Conservation (phyloP, 345 rosid species). For the Citrus trifoliata region DNA sequence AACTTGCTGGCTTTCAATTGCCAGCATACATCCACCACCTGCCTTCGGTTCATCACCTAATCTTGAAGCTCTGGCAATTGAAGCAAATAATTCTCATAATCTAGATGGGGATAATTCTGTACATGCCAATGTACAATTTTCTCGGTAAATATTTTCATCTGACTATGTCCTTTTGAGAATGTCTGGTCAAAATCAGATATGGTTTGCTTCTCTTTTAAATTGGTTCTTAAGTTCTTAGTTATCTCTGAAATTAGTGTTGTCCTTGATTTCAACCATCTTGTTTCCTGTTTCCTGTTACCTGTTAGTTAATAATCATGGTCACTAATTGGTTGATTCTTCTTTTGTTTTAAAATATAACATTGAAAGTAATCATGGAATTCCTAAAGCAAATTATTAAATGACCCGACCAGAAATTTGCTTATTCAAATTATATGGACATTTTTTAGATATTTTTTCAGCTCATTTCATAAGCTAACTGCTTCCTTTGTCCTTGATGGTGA, state of each 20-base stretch:
- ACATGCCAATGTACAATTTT: conserved; percentile 65
- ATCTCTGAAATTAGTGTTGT: neutral
- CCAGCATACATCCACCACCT: conserved; percentile 96
- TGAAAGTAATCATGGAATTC: neutral
- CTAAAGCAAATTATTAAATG: neutral
- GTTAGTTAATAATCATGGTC: neutral
- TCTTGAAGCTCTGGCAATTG: conserved; percentile 88
- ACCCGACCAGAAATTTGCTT: neutral
- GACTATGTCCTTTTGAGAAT: neutral
- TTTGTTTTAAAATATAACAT: neutral
- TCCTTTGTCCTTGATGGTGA: neutral
- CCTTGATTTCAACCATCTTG: neutral
- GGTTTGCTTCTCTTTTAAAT: neutral
- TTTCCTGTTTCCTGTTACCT: neutral
- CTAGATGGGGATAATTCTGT: conserved; percentile 72
- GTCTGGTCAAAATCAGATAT: neutral
- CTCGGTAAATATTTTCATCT: conserved; percentile 45
- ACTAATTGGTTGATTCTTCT: neutral
- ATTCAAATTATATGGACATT: neutral
- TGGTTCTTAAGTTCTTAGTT: neutral
- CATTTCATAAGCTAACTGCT: neutral
- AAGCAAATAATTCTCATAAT: conserved; percentile 39
- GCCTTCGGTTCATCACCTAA: conserved; percentile 96
- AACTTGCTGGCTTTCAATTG: conserved; percentile 22
- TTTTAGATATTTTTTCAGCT: neutral